Percentiles rank a stretch among this genome's conserved stretches.
Conservation (phyloP, 179 eudicot genomes). For the Beta corolliflora region DNA sequence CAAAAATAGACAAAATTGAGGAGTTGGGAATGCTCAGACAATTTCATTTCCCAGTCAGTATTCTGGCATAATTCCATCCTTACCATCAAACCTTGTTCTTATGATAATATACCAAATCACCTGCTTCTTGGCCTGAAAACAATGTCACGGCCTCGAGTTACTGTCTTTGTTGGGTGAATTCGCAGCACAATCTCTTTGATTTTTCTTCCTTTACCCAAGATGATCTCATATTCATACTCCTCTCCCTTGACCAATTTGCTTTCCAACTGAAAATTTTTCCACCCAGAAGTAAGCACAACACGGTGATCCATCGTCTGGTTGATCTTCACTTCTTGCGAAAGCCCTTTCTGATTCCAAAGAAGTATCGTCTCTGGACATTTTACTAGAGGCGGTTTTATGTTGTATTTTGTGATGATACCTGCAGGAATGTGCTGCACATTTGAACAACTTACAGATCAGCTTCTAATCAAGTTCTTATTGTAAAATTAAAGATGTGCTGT, state of each 20-base stretch:
- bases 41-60: neutral
- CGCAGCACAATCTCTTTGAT: constrained; percentile 18
- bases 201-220: constrained; percentile 4
- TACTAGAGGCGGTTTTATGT: constrained; percentile 1
- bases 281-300: constrained; percentile 11
- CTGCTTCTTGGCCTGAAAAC: neutral
- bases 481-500: too few relatives aligned
- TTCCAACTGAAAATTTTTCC: constrained; percentile 19
- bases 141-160: neutral
- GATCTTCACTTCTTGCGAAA: neutral
- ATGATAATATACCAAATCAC: neutral
- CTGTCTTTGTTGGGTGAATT: neutral
- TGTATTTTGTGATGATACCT: neutral
- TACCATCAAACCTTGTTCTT: neutral
- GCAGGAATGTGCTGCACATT: constrained; percentile 25
- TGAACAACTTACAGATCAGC: neutral
- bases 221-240: constrained; percentile 19
- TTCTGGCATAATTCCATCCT: neutral
- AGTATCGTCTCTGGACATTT: neutral
- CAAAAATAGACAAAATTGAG: neutral
- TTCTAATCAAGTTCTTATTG: neutral
- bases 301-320: neutral
- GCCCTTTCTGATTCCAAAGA: constrained; percentile 15
- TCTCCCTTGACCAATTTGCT: constrained; percentile 13
- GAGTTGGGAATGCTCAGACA: neutral